Evolutionary conservation across 768 basidiomycete genomes (phyloP), one percentile per base, ranked within the genome.

Genomic region (Tylopilus rubrobrunneus): DNA sequence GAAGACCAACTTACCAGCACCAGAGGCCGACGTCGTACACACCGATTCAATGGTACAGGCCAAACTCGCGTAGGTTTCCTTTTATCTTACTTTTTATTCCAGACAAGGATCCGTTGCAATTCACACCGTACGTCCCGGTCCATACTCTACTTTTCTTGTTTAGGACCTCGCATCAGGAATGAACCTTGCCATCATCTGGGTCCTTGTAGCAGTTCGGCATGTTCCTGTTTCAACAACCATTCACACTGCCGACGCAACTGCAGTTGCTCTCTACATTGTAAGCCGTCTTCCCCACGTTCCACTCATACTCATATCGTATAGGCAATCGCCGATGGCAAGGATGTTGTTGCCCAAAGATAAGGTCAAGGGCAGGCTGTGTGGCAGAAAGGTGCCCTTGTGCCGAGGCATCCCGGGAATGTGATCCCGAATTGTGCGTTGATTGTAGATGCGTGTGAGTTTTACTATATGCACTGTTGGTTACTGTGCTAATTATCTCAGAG

Each of bases 211-310:
- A 60, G 62, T 12, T 64, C 63, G 11, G 62, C 68, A 0, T 88
- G 86, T 52, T 60, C 67, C 3, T 89, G 87, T 65, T 75, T 70
- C 57, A 56, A 60, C 25, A 78, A 77, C 48, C 65, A 71, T n/a
- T 71, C 77, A 0, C 78, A 81, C 55, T 89, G 87, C 60, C 75
- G 78, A 49, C 73, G 76, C 11, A 74, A 71, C 19, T 89, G 87
- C 57, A 67, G 71, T 1, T 89, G 87, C 60, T 61, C 68, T 23
- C 54, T 53, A 8, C 72, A 74, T 46, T 88, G 86, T 84, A 57
- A 41, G 76, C 62, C 33, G 3, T 44, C 9, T 28, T 45, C 34
- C 25, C 29, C 7, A 2, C 42, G 48, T 23, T 44, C 12, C 19
- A 23, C 11, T 34, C 25, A 23, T 23, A 40, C 48, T 3, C 33